A percentile compares a stretch with the other conserved stretches of the same genome.
Evolutionary conservation across 148 eudicot species (phyloP).

Genomic region (Arbutus unedo): DNA sequence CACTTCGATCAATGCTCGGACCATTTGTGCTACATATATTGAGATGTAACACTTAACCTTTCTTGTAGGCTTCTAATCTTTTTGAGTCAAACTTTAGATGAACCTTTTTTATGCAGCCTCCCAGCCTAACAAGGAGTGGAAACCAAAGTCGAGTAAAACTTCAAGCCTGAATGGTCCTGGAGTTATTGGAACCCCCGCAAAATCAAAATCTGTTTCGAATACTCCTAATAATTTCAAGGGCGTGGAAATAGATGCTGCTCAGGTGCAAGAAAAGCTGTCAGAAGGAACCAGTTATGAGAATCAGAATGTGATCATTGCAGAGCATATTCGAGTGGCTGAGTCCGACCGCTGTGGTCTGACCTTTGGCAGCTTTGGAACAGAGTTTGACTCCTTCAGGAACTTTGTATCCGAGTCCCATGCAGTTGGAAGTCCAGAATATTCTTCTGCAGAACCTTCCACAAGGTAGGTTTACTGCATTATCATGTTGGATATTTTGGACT

Average conservation of each 20-base stretch:
- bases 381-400: conserved; percentile 36
- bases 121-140: conserved; percentile 81
- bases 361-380: conserved; percentile 73
- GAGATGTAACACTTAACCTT: neutral
- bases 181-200: conserved; percentile 63
- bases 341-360: conserved; percentile 66
- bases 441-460: conserved; percentile 35
- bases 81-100: neutral
- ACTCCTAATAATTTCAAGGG: conserved; percentile 43
- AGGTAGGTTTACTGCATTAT: conserved; percentile 41
- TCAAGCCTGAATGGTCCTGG: conserved; percentile 47
- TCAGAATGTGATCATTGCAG: conserved; percentile 87
- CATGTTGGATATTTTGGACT: neutral
- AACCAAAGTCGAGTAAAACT: conserved; percentile 76
- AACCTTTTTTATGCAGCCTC: conserved; percentile 41
- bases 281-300: conserved; percentile 49
- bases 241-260: conserved; percentile 39
- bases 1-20: neutral
- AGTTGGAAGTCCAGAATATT: conserved; percentile 38
- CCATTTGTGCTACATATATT: neutral
- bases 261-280: conserved; percentile 48
- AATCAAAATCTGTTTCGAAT: conserved; percentile 60
- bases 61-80: neutral
- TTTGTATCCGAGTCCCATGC: conserved; percentile 32
- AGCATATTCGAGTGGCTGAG: conserved; percentile 83